phyloP scores from a whole-genome alignment of 805 yeast species.

The Yamadazyma insecticola region DNA sequence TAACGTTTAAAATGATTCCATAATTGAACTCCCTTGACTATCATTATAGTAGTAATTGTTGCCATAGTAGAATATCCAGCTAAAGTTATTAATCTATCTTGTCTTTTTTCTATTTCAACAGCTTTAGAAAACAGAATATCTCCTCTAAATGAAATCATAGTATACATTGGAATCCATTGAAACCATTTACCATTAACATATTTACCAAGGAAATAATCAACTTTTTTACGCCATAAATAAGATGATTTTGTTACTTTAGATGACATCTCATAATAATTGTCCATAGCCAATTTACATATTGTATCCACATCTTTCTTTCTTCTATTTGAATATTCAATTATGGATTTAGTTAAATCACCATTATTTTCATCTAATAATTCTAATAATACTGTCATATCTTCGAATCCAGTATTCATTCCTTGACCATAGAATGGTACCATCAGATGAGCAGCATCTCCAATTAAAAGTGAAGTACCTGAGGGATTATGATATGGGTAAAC shows the following conservation, averaged over 20 bases:
- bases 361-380: constrained; percentile 32
- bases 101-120: constrained; percentile 49
- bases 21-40: too few species aligned
- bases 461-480: constrained; percentile 55
- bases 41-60: not conserved
- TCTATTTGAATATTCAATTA: constrained; percentile 46
- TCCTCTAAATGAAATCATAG: constrained; percentile 87
- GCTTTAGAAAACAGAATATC: constrained; percentile 78
- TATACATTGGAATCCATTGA: constrained; percentile 79
- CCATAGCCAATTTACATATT: constrained; percentile 72
- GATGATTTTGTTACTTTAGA: constrained; percentile 61
- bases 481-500: constrained; percentile 66
- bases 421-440: constrained; percentile 99
- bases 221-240: constrained; percentile 59
- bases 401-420: constrained; percentile 95
- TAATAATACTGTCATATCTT: constrained; percentile 72
- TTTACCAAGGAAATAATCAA: constrained; percentile 64
- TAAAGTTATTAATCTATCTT: constrained; percentile 42
- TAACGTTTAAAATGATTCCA: not conserved
- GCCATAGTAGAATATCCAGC: constrained; percentile 1
- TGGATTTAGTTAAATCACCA: constrained; percentile 44
- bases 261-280: constrained; percentile 84
- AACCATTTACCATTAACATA: constrained; percentile 42
- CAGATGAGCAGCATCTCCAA: constrained; percentile 94
- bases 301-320: constrained; percentile 70